Percentiles rank a stretch among this genome's conserved stretches.
Evolutionary conservation across 2,329 filamentous ascomycete species (phyloP).

Genomic region (Raffaelea deltoideospora): DNA sequence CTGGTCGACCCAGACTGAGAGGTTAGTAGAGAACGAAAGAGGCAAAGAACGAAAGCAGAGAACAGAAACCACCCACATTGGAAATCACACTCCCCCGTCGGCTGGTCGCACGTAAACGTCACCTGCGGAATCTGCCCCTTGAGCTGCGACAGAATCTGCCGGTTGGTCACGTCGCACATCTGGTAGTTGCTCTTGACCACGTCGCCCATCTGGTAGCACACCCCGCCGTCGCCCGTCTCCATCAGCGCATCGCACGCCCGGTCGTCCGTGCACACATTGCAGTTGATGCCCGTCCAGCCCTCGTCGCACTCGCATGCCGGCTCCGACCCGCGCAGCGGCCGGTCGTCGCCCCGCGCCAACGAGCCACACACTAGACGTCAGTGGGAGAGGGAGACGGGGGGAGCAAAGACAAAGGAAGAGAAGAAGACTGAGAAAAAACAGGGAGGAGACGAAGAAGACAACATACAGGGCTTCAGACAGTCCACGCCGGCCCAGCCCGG

Average conservation of each 20-base stretch:
- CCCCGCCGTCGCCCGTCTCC: slow-evolving; percentile 64
- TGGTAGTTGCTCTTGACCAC: slow-evolving; percentile 92
- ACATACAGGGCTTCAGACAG: slow-evolving; percentile 64
- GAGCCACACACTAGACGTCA: slow-evolving; percentile 59
- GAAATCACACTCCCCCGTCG: slow-evolving; percentile 71
- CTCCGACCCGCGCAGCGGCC: slow-evolving; percentile 52
- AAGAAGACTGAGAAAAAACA: background rate
- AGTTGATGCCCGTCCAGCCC: slow-evolving; percentile 94
- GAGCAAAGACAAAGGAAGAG: no score
- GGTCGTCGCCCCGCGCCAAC: slow-evolving; percentile 63
- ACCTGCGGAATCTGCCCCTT: slow-evolving; percentile 79
- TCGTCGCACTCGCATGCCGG: slow-evolving; percentile 68
- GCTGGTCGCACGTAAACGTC: slow-evolving; percentile 78
- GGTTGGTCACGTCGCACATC: slow-evolving; percentile 94
- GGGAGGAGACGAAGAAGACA: background rate
- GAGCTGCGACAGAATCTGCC: slow-evolving; percentile 77
- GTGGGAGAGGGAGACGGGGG: background rate
- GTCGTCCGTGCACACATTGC: slow-evolving; percentile 81
- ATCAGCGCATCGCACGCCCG: slow-evolving; percentile 78
- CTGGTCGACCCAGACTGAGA: slow-evolving; percentile 83
- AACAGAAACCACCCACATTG: slow-evolving; percentile 49
- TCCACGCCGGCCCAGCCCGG: slow-evolving; percentile 89
- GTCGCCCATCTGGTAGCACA: slow-evolving; percentile 84
- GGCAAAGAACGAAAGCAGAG: no score
- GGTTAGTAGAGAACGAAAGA: background rate